Base-by-base conservation (phyloP, 176 grass and related monocot species). In the Oryza brachyantha region DNA sequence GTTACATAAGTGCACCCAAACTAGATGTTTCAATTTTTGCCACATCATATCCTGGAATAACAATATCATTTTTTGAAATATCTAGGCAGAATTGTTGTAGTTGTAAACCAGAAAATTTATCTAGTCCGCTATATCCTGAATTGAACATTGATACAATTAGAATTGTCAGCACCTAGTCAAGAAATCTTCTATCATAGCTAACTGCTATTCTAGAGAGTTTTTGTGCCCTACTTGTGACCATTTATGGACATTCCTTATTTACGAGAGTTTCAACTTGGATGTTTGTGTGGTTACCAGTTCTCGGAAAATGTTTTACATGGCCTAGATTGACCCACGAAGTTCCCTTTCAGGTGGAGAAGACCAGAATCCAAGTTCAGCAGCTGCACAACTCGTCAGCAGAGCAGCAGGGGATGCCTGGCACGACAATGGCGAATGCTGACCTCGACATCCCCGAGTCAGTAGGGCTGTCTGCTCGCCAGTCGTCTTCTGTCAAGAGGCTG, bases 361-460 rank as follows among this genome's bases (percentile, higher is more conserved):
- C 42, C 35, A 87, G 90, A 82, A 84, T 98, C 61, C 72, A 86
- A 63, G 68, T 79, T 40, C 81, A 74, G 80, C 77, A 75, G 13
- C 65, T 88, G 65, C 67, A 93, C n/a, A 84, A 89, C 70, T 65
- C 68, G n/a, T 67, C 77, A 10, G 83, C 48, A 37, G 82, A 68
- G 60, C 80, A 81, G 40, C 78, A 61, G 34, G 85, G 76, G 22
- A 84, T 82, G 52, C 32, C 73, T 5, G 83, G 50, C 27, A 74
- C 72, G 64, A 57, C 64, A 8, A 52, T 22, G 10, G 73, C 29
- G 19, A 98, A 88, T 3, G 80, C 68, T 16, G 87, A 94, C 66
- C 81, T 98, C 17, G 92, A 94, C 37, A 98, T 94, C 61, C 95
- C 95, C 0, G 95, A 98, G 74, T 98, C 92, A 0, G 24, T 98